Percentiles rank a stretch among this genome's conserved stretches.
Evolutionary conservation across 805 yeast genomes (phyloP).

Genomic region (Blastobotrys peoriensis): DNA sequence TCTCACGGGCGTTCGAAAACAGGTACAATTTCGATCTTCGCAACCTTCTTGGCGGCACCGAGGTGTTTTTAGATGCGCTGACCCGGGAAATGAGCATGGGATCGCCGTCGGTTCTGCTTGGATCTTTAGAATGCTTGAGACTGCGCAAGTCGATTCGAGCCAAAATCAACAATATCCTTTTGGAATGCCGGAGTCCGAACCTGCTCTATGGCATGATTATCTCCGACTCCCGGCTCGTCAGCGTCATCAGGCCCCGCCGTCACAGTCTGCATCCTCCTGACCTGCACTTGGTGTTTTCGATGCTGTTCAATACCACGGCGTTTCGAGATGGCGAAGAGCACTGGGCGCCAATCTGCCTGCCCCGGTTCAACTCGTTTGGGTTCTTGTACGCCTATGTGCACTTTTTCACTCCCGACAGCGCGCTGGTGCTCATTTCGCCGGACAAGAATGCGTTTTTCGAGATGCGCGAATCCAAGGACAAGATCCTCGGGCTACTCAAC

Average conservation of each 20-base stretch:
- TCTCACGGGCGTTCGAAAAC: conserved; percentile 58
- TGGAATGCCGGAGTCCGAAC: conserved; percentile 44
- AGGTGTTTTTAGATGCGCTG: conserved; percentile 63
- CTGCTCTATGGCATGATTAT: conserved; percentile 72
- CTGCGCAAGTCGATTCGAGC: conserved; percentile 53
- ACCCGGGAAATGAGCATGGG: conserved; percentile 46
- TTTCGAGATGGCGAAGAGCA: conserved; percentile 56
- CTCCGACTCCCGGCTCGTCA: conserved; percentile 57
- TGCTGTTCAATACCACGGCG: conserved; percentile 56
- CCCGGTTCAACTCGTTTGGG: conserved; percentile 83
- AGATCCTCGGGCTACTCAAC: conserved; percentile 41
- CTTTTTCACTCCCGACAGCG: conserved; percentile 39
- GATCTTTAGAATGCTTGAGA: conserved; percentile 59
- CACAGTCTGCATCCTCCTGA: conserved; percentile 82
- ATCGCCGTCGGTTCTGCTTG: conserved; percentile 55
- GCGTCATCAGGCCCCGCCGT: conserved; percentile 66
- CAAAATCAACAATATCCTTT: conserved; percentile 49
- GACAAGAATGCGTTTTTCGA: conserved; percentile 75
- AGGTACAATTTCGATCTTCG: conserved; percentile 80
- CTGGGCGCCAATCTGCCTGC: conserved; percentile 92
- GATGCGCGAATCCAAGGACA: conserved; percentile 55
- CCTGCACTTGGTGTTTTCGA: conserved; percentile 63
- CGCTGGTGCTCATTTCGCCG: conserved; percentile 52
- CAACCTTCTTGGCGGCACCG: conserved; percentile 67
- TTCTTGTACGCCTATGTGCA: conserved; percentile 78